Evolutionary conservation across 768 basidiomycete species (phyloP), one percentile per base, ranked within the genome.

Genomic region (Filobasidium floriforme): DNA sequence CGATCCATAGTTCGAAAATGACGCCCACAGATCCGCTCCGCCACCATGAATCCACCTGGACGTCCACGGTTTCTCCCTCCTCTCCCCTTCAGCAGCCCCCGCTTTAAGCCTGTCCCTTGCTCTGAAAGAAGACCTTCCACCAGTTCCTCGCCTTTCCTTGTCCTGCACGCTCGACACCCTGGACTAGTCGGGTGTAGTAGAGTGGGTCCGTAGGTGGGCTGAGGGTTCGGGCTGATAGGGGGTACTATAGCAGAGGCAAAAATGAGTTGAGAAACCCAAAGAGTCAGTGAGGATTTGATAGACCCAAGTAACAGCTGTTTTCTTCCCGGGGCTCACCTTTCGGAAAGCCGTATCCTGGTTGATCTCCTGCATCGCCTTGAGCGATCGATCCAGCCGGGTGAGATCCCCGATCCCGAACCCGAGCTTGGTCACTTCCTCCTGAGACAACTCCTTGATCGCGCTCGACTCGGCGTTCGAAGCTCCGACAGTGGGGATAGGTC

Each of bases 91-190:
- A 43, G 5, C 51, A 49, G 18, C 22, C 46, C 43, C 43, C 10
- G 19, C 43, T 44, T 62, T 69, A 77, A 26, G 74, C 74, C 44
- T 75, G 72, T 6, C 77, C 77, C 60, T 72, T 71, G 14, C 74
- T 61, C 65, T 75, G 72, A 73, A 78, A 78, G 66, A 78, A 78
- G 28, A 66, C 66, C 69, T 71, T 74, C 73, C 74, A 76, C 72
- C 72, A 78, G 54, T 71, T 74, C 62, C 77, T 60, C 22, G 69
- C 69, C 41, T 75, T 66, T 0, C 77, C 77, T 57, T 73, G 66
- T 12, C 69, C 68, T 12, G 73, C 68, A 7, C 67, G 68, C 37
- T 72, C 68, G 15, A 78, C 74, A 49, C 74, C 77, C 19, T 78
- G 72, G 44, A 69, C 54, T 7, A 78, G 70, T 10, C 77, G 68